These are phyloP conservation scores for Mariannaea elegans DNA, from an alignment of 2,329 filamentous ascomycete genomes.

Conservation along the genomic window DNA sequence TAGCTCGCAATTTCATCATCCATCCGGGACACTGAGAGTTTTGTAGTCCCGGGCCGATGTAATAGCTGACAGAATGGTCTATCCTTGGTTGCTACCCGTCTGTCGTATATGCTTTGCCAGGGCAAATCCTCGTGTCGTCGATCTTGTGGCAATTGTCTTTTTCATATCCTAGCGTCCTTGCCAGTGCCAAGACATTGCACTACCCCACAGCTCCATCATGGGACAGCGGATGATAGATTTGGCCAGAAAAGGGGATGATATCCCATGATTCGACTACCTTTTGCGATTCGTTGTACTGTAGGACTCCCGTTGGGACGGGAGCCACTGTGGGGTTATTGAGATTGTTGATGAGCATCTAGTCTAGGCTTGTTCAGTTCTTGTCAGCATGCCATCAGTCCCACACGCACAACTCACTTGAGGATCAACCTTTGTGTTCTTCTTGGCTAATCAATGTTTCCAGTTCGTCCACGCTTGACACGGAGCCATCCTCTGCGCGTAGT, in stretches of 20 bases:
- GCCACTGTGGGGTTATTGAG: conserved; percentile 85
- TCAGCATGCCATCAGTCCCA: conserved; percentile 7
- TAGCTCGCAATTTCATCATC: conserved; percentile 82
- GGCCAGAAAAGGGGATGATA: conserved; percentile 77
- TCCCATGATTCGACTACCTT: conserved; percentile 68
- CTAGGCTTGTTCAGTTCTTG: too few species aligned
- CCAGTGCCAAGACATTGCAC: conserved; percentile 64
- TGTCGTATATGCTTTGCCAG: conserved; percentile 82
- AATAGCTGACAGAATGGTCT: conserved; percentile 68
- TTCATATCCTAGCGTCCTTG: conserved; percentile 75
- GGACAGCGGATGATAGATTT: conserved; percentile 87
- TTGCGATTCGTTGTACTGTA: conserved; percentile 70
- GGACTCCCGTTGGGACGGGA: conserved; percentile 68
- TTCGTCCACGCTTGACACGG: conserved; percentile 72
- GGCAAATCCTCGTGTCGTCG: conserved; percentile 86
- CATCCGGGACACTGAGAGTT: conserved; percentile 83
- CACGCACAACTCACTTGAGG: background rate
- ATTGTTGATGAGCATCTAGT: conserved; percentile 68
- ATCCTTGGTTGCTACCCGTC: conserved; percentile 81
- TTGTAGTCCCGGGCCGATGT: conserved; percentile 80
- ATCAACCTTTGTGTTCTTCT: conserved; percentile 72
- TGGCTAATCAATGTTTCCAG: conserved; percentile 70
- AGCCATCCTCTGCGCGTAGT: conserved; percentile 70
- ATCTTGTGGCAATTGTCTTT: conserved; percentile 77
- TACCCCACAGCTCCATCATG: conserved; percentile 66